Percentiles rank a stretch among this genome's conserved stretches.
These are phyloP conservation scores for Hypholoma sublateritium DNA, from an alignment of 768 basidiomycete species.

Conservation along the genomic window DNA sequence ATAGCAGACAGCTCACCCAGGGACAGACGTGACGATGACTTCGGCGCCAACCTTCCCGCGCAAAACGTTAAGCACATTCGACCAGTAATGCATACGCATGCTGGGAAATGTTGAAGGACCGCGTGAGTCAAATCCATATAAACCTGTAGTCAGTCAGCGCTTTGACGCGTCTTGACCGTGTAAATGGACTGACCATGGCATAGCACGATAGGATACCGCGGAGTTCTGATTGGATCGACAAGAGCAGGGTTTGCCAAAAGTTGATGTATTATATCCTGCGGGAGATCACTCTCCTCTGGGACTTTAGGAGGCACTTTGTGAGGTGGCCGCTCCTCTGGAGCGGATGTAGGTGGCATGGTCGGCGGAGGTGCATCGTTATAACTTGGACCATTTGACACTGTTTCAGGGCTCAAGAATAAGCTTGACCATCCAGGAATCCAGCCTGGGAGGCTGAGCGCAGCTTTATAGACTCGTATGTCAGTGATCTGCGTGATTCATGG, in stretches of 20 bases:
- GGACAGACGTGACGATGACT: slow-evolving; percentile 94
- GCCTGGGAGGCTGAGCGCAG: slow-evolving; percentile 14
- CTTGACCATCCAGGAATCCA: slow-evolving; percentile 25
- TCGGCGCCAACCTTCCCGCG: slow-evolving; percentile 84
- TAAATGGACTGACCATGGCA: slow-evolving; percentile 74
- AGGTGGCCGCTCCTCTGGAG: slow-evolving; percentile 15
- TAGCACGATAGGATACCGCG: slow-evolving; percentile 90
- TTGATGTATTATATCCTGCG: slow-evolving; percentile 58
- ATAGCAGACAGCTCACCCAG: slow-evolving; percentile 56
- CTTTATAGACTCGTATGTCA: slow-evolving; percentile 1
- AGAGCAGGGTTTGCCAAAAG: slow-evolving; percentile 77
- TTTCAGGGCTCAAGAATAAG: slow-evolving; percentile 9
- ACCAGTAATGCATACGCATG: slow-evolving; percentile 92
- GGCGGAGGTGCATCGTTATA: slow-evolving; percentile 9
- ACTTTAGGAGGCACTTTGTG: slow-evolving; percentile 14
- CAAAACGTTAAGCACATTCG: slow-evolving; percentile 78
- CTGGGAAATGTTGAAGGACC: slow-evolving; percentile 82
- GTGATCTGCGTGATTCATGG: background rate
- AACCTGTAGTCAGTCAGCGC: slow-evolving; percentile 49
- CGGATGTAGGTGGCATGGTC: slow-evolving; percentile 13
- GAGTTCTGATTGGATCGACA: slow-evolving; percentile 73
- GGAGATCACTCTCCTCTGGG: slow-evolving; percentile 2
- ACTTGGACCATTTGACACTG: background rate
- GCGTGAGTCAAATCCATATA: slow-evolving; percentile 93
- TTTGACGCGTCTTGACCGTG: background rate